These are phyloP conservation scores for Aspergillus olivimuriae DNA, from an alignment of 495 filamentous ascomycete genomes.

Conservation along the genomic window DNA sequence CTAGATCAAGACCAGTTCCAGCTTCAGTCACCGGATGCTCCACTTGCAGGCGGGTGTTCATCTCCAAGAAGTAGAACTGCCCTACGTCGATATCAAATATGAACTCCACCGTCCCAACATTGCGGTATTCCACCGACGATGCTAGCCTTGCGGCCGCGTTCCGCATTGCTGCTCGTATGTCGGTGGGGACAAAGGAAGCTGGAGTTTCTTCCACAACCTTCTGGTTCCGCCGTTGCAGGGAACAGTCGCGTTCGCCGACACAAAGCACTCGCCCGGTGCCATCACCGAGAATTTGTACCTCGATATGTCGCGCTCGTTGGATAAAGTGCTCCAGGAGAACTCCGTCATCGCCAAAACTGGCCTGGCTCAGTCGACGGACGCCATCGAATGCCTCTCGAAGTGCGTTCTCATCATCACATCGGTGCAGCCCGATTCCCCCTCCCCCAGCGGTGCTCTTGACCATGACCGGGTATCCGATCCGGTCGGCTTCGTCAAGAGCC, in stretches of 20 bases:
- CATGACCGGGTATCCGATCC: slow-evolving; percentile 50
- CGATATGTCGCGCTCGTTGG: slow-evolving; percentile 75
- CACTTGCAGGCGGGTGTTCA: slow-evolving; percentile 88
- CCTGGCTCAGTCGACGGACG: too few species aligned
- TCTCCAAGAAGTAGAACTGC: slow-evolving; percentile 92
- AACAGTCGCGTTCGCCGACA: slow-evolving; percentile 74
- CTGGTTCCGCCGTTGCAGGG: slow-evolving; percentile 76
- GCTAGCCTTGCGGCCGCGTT: slow-evolving; percentile 72
- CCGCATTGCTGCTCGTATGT: slow-evolving; percentile 67
- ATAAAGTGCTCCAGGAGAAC: slow-evolving; percentile 90
- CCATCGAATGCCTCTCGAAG: too few species aligned
- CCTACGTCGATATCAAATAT: slow-evolving; percentile 81
- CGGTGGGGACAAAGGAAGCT: slow-evolving; percentile 63
- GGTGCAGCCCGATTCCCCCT: slow-evolving; percentile 53
- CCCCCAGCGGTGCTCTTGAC: slow-evolving; percentile 52
- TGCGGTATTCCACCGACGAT: slow-evolving; percentile 73
- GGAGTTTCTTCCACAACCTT: slow-evolving; percentile 94
- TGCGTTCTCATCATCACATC: too few species aligned
- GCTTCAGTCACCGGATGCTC: slow-evolving; percentile 91
- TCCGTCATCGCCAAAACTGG: slow-evolving; percentile 79
- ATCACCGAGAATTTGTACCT: slow-evolving; percentile 88
- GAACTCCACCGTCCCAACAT: slow-evolving; percentile 90
- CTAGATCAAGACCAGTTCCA: slow-evolving; percentile 80
- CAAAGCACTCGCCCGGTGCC: slow-evolving; percentile 65
- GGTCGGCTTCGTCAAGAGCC: slow-evolving; percentile 31